phyloP scores from a whole-genome alignment of 768 basidiomycete species.

The Calocybe indica region DNA sequence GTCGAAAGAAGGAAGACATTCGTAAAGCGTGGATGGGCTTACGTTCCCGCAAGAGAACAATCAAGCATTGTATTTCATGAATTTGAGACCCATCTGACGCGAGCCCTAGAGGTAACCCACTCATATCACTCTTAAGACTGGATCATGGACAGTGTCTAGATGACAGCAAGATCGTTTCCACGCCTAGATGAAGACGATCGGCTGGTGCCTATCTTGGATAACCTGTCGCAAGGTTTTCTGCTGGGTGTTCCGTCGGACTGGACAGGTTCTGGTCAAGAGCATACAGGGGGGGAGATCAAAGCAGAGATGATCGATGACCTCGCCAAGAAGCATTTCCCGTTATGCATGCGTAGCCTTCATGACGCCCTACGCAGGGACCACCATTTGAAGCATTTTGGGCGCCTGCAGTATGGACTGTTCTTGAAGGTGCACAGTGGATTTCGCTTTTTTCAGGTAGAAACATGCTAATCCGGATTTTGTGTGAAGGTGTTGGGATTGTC shows the following conservation, averaged over 20 bases:
- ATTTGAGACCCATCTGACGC: slow-evolving; percentile 68
- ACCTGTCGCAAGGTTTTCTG: slow-evolving; percentile 90
- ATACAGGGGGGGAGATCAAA: slow-evolving; percentile 61
- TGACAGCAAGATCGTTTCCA: slow-evolving; percentile 81
- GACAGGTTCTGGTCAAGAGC: slow-evolving; percentile 46
- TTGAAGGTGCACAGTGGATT: slow-evolving; percentile 61
- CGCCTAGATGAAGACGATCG: slow-evolving; percentile 93
- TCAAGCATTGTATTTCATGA: slow-evolving; percentile 86
- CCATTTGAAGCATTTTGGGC: slow-evolving; percentile 89
- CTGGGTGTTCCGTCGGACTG: slow-evolving; percentile 87
- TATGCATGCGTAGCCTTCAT: slow-evolving; percentile 92
- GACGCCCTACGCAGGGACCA: slow-evolving; percentile 68
- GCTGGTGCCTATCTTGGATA: slow-evolving; percentile 80
- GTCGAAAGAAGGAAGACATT: slow-evolving; percentile 79
- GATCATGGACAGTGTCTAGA: slow-evolving; percentile 32
- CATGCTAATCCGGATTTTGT: neutral
- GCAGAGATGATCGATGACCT: slow-evolving; percentile 94
- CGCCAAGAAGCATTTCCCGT: slow-evolving; percentile 83
- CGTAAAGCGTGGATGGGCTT: slow-evolving; percentile 79
- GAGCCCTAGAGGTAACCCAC: slow-evolving; percentile 64
- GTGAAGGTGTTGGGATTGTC: slow-evolving; percentile 83
- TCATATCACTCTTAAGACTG: neutral
- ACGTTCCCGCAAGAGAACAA: slow-evolving; percentile 71
- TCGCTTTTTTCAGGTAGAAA: neutral
- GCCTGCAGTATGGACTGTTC: slow-evolving; percentile 90